Evolutionary conservation across 163 green algal species (phyloP).

Genomic region (Prototheca cutis): DNA sequence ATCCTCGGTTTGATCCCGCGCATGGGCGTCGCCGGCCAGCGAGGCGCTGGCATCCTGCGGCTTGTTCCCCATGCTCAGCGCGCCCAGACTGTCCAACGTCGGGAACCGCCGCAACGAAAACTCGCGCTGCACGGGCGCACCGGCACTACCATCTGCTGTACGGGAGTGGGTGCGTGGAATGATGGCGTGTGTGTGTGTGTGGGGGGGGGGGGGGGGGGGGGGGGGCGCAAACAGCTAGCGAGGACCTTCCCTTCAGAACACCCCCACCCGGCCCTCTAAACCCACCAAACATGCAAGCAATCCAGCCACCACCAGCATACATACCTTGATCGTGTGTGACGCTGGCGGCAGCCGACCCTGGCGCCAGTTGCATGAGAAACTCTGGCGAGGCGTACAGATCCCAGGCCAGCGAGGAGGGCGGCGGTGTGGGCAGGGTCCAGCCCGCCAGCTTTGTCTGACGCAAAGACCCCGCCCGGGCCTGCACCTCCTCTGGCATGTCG

Average conservation of each 20-base stretch:
- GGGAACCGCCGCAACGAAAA: slow-evolving; percentile 19
- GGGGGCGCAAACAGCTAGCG: not conserved
- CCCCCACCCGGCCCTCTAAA: not conserved
- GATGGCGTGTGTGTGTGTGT: not conserved
- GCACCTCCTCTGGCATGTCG: not conserved
- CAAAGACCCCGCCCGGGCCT: not conserved
- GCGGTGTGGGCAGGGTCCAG: not conserved
- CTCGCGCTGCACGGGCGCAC: not conserved
- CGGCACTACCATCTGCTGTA: not conserved
- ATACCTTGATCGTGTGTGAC: not conserved
- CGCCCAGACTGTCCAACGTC: slow-evolving; percentile 14
- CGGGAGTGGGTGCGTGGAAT: not conserved
- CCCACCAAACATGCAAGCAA: not conserved
- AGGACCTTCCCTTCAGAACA: not conserved
- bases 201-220: not conserved
- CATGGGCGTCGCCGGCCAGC: not conserved
- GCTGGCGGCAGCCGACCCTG: slow-evolving; percentile 3
- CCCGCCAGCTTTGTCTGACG: not conserved
- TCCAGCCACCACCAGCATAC: not conserved
- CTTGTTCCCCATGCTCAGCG: not conserved
- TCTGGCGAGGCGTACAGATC: slow-evolving; percentile 17
- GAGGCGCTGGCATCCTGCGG: not conserved
- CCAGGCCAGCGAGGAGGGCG: slow-evolving; percentile 1
- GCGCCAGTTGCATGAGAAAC: slow-evolving; percentile 22
- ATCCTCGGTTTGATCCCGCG: not conserved